These are phyloP conservation scores for Exsudoporus frostii DNA, from an alignment of 768 basidiomycete species.

Conservation along the genomic window DNA sequence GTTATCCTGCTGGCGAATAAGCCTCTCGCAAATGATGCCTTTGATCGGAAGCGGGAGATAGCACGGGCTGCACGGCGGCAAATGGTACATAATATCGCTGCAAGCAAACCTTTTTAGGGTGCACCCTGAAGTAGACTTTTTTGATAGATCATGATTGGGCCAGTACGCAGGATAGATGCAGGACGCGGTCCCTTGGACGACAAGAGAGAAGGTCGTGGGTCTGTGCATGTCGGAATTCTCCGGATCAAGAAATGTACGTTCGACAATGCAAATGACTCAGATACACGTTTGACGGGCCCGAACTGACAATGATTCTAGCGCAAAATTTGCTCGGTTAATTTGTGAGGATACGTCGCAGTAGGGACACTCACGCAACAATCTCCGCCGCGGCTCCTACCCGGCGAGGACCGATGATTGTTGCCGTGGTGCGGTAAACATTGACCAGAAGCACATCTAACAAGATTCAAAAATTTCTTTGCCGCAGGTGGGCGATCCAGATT, in stretches of 20 bases:
- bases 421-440: constrained; percentile 8
- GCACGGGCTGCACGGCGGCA: constrained; percentile 16
- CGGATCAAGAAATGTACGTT: constrained; percentile 22
- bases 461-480: constrained; percentile 17
- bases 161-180: constrained; percentile 9
- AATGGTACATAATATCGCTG: constrained; percentile 32
- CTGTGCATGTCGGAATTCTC: constrained; percentile 20
- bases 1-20: constrained; percentile 16
- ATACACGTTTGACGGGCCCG: constrained; percentile 21
- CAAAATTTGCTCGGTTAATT: constrained; percentile 9
- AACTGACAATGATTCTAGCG: constrained; percentile 6
- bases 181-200: constrained; percentile 7
- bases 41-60: constrained; percentile 27
- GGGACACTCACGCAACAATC: constrained; percentile 22
- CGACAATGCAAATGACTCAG: background rate
- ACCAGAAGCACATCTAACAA: constrained; percentile 8
- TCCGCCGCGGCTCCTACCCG: constrained; percentile 27
- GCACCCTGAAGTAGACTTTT: constrained; percentile 28
- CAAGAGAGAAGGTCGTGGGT: constrained; percentile 6
- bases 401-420: constrained; percentile 6
- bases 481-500: constrained; percentile 5
- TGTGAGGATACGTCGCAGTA: background rate
- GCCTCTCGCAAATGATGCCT: constrained; percentile 7
- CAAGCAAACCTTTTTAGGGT: constrained; percentile 29
- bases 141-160: constrained; percentile 13